phyloP scores from a whole-genome alignment of 805 yeast genomes.

The Brettanomyces nanus region DNA sequence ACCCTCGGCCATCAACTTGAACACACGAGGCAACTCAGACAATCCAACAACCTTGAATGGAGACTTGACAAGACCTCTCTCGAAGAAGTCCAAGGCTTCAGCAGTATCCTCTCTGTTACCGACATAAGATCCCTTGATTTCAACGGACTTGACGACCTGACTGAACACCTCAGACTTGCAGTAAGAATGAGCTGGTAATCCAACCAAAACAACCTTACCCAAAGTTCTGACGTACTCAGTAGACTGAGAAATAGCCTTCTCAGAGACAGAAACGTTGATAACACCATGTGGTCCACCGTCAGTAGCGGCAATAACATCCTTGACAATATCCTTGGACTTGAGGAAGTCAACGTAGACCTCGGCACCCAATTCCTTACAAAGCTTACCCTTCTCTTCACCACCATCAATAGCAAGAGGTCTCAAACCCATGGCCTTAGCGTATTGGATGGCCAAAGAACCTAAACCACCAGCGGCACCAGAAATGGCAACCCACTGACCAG shows the following conservation, averaged over 20 bases:
- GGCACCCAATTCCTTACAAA: constrained; percentile 4
- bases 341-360: constrained; percentile 5
- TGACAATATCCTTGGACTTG: constrained; percentile 4
- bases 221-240: constrained; percentile 4
- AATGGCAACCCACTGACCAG: constrained; percentile 7
- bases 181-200: constrained; percentile 4
- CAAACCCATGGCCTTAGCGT: constrained; percentile 5
- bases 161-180: constrained; percentile 4
- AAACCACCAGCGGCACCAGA: constrained; percentile 8
- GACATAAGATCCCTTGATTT: constrained; percentile 5
- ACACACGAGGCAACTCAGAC: constrained; percentile 3
- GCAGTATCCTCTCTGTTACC: constrained; percentile 6
- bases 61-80: constrained; percentile 5
- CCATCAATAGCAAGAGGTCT: constrained; percentile 5
- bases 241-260: constrained; percentile 4
- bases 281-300: constrained; percentile 7
- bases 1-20: constrained; percentile 5
- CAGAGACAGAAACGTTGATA: constrained; percentile 11
- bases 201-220: constrained; percentile 26
- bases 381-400: constrained; percentile 5
- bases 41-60: constrained; percentile 6
- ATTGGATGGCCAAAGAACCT: constrained; percentile 4
- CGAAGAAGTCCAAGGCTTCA: constrained; percentile 7
- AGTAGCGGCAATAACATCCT: constrained; percentile 2
- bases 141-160: constrained; percentile 5